Conservation (phyloP, 371 early-diverging fungal genomes). For the Lichtheimia ornata region DNA sequence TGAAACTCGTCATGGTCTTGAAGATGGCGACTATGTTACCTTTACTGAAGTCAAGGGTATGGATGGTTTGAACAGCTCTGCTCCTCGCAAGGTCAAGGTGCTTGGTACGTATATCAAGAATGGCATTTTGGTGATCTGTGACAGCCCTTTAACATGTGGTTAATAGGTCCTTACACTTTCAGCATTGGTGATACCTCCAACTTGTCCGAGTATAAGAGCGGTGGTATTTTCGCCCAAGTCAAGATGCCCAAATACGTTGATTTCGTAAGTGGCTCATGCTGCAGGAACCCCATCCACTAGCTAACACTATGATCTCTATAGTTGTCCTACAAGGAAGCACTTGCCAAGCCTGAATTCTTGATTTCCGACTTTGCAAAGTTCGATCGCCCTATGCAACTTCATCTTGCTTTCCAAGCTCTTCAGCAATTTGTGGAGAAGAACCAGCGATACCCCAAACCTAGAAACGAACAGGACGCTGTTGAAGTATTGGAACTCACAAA, state of each 20-base stretch:
- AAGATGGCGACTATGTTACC: conserved; percentile 95
- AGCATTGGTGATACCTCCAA: conserved; percentile 87
- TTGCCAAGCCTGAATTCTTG: conserved; percentile 84
- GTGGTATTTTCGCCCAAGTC: conserved; percentile 95
- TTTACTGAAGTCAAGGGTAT: conserved; percentile 95
- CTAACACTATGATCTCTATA: conserved; percentile 33
- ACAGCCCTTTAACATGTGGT: neutral
- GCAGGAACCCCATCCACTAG: neutral
- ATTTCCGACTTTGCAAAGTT: conserved; percentile 97
- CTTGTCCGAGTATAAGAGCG: conserved; percentile 74
- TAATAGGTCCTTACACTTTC: conserved; percentile 90
- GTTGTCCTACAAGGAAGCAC: conserved; percentile 74
- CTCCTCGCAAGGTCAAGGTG: conserved; percentile 85
- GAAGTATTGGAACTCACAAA: conserved; percentile 63
- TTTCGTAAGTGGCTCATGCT: conserved; percentile 65
- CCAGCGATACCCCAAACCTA: conserved; percentile 50
- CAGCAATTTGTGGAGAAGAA: conserved; percentile 71
- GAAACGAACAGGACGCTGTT: conserved; percentile 69
- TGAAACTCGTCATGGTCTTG: conserved; percentile 94
- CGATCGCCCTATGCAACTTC: conserved; percentile 91
- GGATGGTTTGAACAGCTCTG: conserved; percentile 81
- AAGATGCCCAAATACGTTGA: conserved; percentile 83
- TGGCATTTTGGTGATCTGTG: neutral
- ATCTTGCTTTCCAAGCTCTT: conserved; percentile 93
- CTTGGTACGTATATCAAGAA: conserved; percentile 45